These are phyloP conservation scores for Solanum dulcamara DNA, from an alignment of 257 asterid species.

Conservation along the genomic window DNA sequence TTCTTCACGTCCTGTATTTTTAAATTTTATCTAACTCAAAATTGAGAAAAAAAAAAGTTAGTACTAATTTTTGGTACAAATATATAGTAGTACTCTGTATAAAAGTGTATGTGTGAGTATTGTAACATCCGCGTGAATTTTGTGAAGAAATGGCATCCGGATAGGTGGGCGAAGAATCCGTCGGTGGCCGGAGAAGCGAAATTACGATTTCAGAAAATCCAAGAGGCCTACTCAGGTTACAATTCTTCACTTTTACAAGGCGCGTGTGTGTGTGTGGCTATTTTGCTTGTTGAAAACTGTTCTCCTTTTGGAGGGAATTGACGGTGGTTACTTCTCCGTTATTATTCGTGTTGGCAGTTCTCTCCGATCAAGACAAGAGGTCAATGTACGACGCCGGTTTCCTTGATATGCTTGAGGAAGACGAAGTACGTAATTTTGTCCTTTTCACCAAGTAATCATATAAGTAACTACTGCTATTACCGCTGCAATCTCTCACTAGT, in stretches of 20 bases:
- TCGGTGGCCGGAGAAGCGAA: constrained; percentile 65
- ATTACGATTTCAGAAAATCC: constrained; percentile 62
- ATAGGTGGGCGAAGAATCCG: constrained; percentile 59
- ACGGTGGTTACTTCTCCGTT: not conserved
- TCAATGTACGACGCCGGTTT: constrained; percentile 90
- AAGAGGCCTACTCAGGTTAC: constrained; percentile 66
- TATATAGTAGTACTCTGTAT: not conserved
- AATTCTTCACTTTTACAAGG: not conserved
- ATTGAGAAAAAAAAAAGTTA: not conserved
- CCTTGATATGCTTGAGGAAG: constrained; percentile 74
- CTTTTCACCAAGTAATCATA: not conserved
- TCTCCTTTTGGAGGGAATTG: not conserved
- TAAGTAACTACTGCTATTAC: not conserved
- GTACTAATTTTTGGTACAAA: not conserved
- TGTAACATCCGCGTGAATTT: not conserved
- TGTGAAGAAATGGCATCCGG: constrained; percentile 76
- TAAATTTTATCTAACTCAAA: not conserved
- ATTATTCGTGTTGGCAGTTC: constrained; percentile 32
- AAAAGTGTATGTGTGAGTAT: not conserved
- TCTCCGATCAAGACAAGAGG: constrained; percentile 75
- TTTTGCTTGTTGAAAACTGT: not conserved
- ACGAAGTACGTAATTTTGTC: constrained; percentile 42
- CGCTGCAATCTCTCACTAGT: not conserved
- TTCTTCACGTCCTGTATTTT: not conserved
- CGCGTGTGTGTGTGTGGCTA: not conserved